These are phyloP conservation scores for Talaromyces nanjingensis DNA, from an alignment of 495 filamentous ascomycete species.

Conservation along the genomic window DNA sequence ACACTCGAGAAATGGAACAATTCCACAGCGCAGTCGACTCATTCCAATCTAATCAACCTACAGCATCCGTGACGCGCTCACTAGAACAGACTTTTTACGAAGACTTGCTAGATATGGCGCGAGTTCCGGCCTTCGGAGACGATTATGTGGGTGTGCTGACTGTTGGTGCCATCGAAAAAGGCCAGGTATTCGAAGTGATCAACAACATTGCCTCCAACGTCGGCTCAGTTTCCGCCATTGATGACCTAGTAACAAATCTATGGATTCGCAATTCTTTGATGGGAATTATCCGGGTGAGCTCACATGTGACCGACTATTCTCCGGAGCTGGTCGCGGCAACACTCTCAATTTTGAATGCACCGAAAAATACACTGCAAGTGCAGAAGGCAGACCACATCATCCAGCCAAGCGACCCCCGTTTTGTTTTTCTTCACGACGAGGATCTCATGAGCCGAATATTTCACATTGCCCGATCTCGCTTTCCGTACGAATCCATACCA, in stretches of 20 bases:
- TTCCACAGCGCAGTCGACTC: conserved; percentile 55
- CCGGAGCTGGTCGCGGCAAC: conserved; percentile 56
- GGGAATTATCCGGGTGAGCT: conserved; percentile 54
- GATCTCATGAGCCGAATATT: conserved; percentile 51
- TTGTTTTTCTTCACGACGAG: conserved; percentile 47
- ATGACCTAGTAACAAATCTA: conserved; percentile 28
- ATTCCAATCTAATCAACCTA: conserved; percentile 33
- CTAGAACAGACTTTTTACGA: conserved; percentile 41
- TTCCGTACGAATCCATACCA: conserved; percentile 80
- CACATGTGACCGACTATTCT: conserved; percentile 55
- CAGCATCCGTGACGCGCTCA: conserved; percentile 18
- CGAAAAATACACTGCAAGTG: conserved; percentile 21
- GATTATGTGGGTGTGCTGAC: conserved; percentile 44
- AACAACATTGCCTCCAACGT: conserved; percentile 43
- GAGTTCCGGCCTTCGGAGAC: conserved; percentile 31
- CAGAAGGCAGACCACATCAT: conserved; percentile 25
- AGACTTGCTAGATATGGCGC: conserved; percentile 42
- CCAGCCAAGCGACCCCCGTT: conserved; percentile 39
- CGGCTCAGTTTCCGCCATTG: conserved; percentile 30
- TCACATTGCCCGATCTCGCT: conserved; percentile 59
- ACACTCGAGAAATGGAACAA: conserved; percentile 54
- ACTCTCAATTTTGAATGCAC: conserved; percentile 49
- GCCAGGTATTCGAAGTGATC: conserved; percentile 56
- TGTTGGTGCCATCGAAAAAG: conserved; percentile 43
- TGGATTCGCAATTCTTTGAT: conserved; percentile 54